Percentiles rank a stretch among this genome's conserved stretches.
Evolutionary conservation across 129 eudicot genomes (phyloP).

Genomic region (Rutidosis leptorrhynchoides): DNA sequence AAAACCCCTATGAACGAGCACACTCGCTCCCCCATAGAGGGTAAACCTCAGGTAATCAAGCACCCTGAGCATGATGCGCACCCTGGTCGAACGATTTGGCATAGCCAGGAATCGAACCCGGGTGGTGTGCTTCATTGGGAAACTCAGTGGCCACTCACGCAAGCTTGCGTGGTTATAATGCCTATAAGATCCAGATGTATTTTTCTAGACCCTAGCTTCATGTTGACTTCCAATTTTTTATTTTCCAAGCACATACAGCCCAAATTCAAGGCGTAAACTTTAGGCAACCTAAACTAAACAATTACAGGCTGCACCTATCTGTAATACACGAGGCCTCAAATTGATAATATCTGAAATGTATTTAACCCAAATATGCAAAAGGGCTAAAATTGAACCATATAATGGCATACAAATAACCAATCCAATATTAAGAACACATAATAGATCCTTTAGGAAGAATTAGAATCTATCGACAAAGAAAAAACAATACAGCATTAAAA

Average conservation of each 20-base stretch:
- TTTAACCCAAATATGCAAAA: not conserved
- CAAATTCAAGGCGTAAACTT: not conserved
- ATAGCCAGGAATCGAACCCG: too few species aligned
- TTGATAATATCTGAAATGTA: not conserved
- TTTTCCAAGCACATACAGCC: not conserved
- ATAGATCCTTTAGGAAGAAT: not conserved
- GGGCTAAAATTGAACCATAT: conserved; percentile 1
- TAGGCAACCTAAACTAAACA: not conserved
- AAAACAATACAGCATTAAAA: not conserved
- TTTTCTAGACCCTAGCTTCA: not conserved
- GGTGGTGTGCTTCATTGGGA: too few species aligned
- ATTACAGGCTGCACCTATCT: not conserved
- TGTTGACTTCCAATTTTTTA: not conserved
- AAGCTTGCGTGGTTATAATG: too few species aligned
- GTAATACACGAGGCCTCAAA: not conserved
- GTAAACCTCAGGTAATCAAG: too few species aligned
- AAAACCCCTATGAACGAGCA: too few species aligned
- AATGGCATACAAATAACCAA: not conserved
- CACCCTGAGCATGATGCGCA: too few species aligned
- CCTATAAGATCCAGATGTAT: not conserved
- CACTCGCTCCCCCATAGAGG: too few species aligned
- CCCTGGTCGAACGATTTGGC: too few species aligned
- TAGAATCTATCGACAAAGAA: not conserved
- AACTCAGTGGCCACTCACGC: too few species aligned
- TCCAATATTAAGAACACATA: not conserved